Evolutionary conservation across 1,284 basidiomycete species (phyloP), one percentile per base, ranked within the genome.

Genomic region (Fomitiporia mediterranea): DNA sequence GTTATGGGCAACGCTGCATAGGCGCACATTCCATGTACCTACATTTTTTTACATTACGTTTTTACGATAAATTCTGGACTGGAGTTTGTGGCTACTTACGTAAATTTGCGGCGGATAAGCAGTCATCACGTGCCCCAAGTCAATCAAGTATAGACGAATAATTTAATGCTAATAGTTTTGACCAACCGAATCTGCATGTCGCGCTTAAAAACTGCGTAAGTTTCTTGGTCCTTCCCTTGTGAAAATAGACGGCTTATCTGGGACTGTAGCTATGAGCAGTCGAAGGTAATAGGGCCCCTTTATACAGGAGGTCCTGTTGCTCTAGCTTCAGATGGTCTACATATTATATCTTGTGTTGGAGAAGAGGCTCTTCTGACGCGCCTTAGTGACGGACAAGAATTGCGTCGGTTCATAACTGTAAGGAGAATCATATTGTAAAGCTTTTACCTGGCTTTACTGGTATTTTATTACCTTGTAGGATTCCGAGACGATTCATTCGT

Each of bases 261-360:
- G 27, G 32, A 38, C 60, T 4, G 47, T 61, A 91, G 89, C 28
- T 91, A 89, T 71, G 87, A 87, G 70, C 88, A 89, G 67, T 74
- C 70, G 13, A 78, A 84, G 49, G 76, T 79, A 7, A 83, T 91
- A 53, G 79, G 78, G 37, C 94, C 95, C 3, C 73, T 97, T 53
- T 92, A 96, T 68, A 97, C 93, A 0, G 83, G 83, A 48, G 95
- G 95, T 27, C 89, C 92, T 5, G 85, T 94, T 35, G 83, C 91
- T 8, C 74, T 94, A 42, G 86, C 90, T 3, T 72, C 77, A 53
- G 92, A 98, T 76, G 94, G 91, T 43, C 74, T 74, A 48, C 84
- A 79, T 69, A 78, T 98, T 28, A 80, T 95, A 53, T 92, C 93
- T 32, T 94, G 93, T 60, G 83, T 98, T 49, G 86, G 83, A 51